phyloP scores from a whole-genome alignment of 2,329 filamentous ascomycete genomes.

The Alternaria arborescens region DNA sequence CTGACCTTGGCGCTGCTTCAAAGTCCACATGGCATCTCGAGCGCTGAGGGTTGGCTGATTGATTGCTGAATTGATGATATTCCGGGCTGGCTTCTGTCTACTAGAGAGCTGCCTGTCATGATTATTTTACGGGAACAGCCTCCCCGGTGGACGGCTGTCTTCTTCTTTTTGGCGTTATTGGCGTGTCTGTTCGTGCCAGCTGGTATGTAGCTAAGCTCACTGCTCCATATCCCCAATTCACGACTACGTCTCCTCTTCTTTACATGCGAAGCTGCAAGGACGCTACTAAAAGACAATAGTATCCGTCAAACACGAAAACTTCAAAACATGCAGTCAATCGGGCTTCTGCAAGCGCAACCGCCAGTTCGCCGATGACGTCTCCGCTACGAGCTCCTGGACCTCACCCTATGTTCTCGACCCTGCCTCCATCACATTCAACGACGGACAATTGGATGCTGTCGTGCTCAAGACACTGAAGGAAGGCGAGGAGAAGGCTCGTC shows the following conservation, averaged over 20 bases:
- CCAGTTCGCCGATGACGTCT: slow-evolving; percentile 81
- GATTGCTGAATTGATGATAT: slow-evolving; percentile 13
- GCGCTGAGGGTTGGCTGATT: slow-evolving; percentile 3
- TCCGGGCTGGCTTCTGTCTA: slow-evolving; percentile 29
- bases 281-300: slow-evolving; percentile 58
- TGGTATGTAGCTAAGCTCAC: slow-evolving; percentile 41
- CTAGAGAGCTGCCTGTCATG: slow-evolving; percentile 40
- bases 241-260: background rate
- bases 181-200: slow-evolving; percentile 48
- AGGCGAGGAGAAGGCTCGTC: slow-evolving; percentile 72
- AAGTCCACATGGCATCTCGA: slow-evolving; percentile 26
- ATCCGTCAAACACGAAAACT: slow-evolving; percentile 92
- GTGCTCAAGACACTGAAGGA: slow-evolving; percentile 81
- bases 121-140: slow-evolving; percentile 46
- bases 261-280: background rate
- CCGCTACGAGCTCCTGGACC: slow-evolving; percentile 72
- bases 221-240: background rate
- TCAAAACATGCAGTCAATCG: slow-evolving; percentile 95
- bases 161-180: slow-evolving; percentile 45
- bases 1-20: slow-evolving; percentile 22
- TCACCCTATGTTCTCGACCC: slow-evolving; percentile 82
- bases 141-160: slow-evolving; percentile 67
- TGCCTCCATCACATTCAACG: slow-evolving; percentile 75
- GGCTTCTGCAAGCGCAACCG: slow-evolving; percentile 98
- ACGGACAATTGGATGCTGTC: slow-evolving; percentile 80